These are phyloP conservation scores for Saussurea involucrata DNA, from an alignment of 129 eudicot genomes.

Conservation along the genomic window DNA sequence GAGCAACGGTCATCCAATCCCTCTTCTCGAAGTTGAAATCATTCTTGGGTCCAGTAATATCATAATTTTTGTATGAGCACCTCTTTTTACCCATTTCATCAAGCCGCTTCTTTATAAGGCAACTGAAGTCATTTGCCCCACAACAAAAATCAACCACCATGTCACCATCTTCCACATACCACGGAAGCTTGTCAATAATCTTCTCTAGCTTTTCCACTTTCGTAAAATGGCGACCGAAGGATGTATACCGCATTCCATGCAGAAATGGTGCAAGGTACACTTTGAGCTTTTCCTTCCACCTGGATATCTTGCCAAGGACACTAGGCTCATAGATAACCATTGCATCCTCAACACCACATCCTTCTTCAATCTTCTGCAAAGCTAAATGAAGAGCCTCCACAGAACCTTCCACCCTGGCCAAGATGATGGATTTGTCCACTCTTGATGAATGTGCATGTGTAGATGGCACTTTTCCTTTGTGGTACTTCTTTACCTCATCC, in stretches of 20 bases:
- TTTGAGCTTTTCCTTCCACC: slow-evolving; percentile 74
- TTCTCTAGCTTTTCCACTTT: slow-evolving; percentile 72
- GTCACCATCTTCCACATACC: slow-evolving; percentile 34
- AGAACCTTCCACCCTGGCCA: slow-evolving; percentile 75
- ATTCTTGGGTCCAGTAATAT: slow-evolving; percentile 68
- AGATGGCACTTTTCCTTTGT: slow-evolving; percentile 46
- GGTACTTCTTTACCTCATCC: slow-evolving; percentile 50
- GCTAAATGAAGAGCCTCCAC: slow-evolving; percentile 80
- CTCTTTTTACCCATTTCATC: slow-evolving; percentile 60
- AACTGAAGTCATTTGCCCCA: slow-evolving; percentile 95
- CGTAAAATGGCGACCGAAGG: slow-evolving; percentile 92
- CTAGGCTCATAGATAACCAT: slow-evolving; percentile 70
- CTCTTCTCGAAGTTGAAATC: slow-evolving; percentile 79
- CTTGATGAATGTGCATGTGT: slow-evolving; percentile 47
- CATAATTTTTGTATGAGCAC: slow-evolving; percentile 73
- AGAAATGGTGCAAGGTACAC: slow-evolving; percentile 84
- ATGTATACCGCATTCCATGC: slow-evolving; percentile 74
- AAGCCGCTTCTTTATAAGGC: slow-evolving; percentile 63
- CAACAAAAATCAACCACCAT: slow-evolving; percentile 95
- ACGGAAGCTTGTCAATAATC: slow-evolving; percentile 14
- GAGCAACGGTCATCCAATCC: slow-evolving; percentile 67
- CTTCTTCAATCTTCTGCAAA: slow-evolving; percentile 57
- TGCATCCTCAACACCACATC: slow-evolving; percentile 70
- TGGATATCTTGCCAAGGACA: slow-evolving; percentile 50
- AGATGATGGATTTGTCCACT: slow-evolving; percentile 52